Percentiles rank a stretch among this genome's conserved stretches.
phyloP scores from a whole-genome alignment of 1,139 yeast genomes.

The Torulaspora pretoriensis region DNA sequence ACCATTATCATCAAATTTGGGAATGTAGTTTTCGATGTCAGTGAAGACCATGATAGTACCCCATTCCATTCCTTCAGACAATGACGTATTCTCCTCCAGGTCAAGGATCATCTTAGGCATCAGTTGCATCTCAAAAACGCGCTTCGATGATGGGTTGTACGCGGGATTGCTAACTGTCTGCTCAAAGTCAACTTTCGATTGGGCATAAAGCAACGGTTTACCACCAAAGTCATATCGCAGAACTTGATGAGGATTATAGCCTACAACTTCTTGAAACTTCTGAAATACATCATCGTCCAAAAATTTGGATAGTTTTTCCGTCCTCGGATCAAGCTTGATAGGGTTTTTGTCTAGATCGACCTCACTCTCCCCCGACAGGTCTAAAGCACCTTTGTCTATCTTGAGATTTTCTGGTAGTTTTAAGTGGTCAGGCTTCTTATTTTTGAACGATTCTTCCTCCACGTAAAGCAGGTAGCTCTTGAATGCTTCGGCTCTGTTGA shows the following conservation, averaged over 20 bases:
- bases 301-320: conserved; percentile 42
- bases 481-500: conserved; percentile 37
- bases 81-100: conserved; percentile 53
- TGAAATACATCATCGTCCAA: conserved; percentile 77
- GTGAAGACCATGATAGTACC: conserved; percentile 88
- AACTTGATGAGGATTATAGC: conserved; percentile 81
- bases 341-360: conserved; percentile 31
- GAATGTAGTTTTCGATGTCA: conserved; percentile 65
- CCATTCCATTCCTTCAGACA: conserved; percentile 91
- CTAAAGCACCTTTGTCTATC: conserved; percentile 35
- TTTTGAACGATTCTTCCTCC: conserved; percentile 56
- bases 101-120: conserved; percentile 93
- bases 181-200: conserved; percentile 40
- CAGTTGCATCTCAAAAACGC: conserved; percentile 79
- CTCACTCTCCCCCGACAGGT: conserved; percentile 37
- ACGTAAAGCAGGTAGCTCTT: conserved; percentile 67
- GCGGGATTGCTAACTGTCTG: conserved; percentile 36
- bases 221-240: conserved; percentile 78
- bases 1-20: conserved; percentile 53
- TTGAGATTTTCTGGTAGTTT: conserved; percentile 40
- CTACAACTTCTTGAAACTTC: conserved; percentile 66
- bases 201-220: conserved; percentile 66
- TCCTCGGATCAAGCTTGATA: conserved; percentile 38
- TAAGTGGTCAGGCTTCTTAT: conserved; percentile 45
- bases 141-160: conserved; percentile 55